Base-by-base conservation (phyloP, 345 rosid genomes). In the Conringia planisiliqua region DNA sequence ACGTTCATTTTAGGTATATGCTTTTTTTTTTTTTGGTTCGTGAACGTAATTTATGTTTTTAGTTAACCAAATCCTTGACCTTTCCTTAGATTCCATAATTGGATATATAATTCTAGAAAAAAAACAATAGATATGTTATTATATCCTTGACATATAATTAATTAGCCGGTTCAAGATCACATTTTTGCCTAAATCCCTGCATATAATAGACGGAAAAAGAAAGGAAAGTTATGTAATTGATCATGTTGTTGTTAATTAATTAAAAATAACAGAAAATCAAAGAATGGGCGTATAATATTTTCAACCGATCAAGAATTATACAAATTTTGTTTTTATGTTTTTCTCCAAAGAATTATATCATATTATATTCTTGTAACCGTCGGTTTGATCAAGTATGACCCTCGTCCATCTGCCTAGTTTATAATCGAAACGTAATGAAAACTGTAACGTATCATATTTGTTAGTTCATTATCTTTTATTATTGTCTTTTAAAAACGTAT, bases 1-100 rank as follows among this genome's bases (percentile, higher is more conserved):
- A 78, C 96, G 16, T 89, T 68, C 76, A 86, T 90, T 44, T 74
- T 93, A 86, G 97, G 96, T 93, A 44, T 55, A 32, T 57, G n/a
- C n/a, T n/a, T 12, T 39, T 4, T 26, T 48, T 24, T 27, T 26
- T 32, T 39, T 22, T 10, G 38, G 12, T 58, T 27, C 62, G 1
- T 4, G 54, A 40, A 60, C 46, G 10, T 68, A n/a, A 30, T 17
- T 54, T 36, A 27, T 35, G 35, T 72, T 52, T 72, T 52, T 27
- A 13, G 69, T 50, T 50, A 39, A 60, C 51, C 40, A 16, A 57
- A 66, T 66, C 50, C 30, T 57, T 57, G 40, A 46, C 57, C 14
- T 32, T 7, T 52, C 57, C 6, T 22, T 7, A 16, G 7, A 44
- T 5, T 36, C 39, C 50, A 62, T 43, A 35, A 43, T 6, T 59